Percentiles rank a stretch among this genome's conserved stretches.
phyloP scores from a whole-genome alignment of 805 yeast genomes.

The Lipomyces anomalus region DNA sequence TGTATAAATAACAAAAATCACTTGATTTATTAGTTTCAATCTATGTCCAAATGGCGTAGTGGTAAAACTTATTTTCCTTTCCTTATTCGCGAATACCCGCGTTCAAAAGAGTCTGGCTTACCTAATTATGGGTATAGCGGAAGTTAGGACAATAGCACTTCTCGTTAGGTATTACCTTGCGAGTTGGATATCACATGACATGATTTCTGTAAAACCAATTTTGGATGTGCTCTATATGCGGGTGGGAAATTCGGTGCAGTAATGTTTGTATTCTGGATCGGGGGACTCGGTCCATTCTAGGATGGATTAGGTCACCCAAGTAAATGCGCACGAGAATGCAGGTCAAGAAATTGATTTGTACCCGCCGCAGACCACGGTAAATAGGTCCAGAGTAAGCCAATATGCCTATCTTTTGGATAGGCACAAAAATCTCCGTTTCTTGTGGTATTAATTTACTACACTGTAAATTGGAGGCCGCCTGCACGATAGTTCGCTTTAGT shows the following conservation, averaged over 20 bases:
- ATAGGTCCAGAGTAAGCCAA: no score
- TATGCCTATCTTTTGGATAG: no score
- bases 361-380: no score
- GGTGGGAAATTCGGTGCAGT: slow-evolving; percentile 27
- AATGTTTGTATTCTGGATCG: neutral
- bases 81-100: slow-evolving; percentile 21
- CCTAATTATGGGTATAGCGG: neutral
- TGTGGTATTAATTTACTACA: no score
- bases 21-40: neutral
- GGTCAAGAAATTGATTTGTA: no score
- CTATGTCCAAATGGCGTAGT: slow-evolving; percentile 7
- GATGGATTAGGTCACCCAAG: no score
- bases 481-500: no score
- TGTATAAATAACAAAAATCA: no score
- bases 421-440: no score
- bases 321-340: no score
- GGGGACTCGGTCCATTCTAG: no score
- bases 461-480: neutral
- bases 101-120: neutral
- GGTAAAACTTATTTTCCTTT: slow-evolving; percentile 6
- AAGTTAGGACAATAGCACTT: neutral
- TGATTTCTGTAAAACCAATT: neutral
- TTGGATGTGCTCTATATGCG: slow-evolving; percentile 16
- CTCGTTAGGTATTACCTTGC: neutral
- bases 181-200: neutral